A percentile compares a stretch with the other conserved stretches of the same genome.
Conservation (phyloP, 257 asterid genomes). For the Rubia yunnanensis region DNA sequence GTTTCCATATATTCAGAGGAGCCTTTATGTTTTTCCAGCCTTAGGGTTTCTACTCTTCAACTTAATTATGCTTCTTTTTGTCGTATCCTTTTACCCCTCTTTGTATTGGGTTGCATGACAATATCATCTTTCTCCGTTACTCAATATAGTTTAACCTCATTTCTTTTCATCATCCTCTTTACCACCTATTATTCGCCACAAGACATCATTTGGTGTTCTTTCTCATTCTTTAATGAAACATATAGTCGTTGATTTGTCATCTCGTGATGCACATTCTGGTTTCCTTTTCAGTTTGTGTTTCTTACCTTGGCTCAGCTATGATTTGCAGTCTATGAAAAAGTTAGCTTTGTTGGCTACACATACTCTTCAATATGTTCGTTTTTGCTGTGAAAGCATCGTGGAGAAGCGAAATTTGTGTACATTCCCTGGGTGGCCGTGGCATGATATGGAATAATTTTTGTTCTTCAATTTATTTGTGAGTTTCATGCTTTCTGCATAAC, state of each 20-base stretch:
- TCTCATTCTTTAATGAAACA: background rate
- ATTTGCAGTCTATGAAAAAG: background rate
- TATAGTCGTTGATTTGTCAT: background rate
- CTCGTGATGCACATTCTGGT: background rate
- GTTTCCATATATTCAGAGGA: background rate
- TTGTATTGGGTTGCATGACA: background rate
- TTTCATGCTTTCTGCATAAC: too few relatives aligned
- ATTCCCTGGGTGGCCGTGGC: background rate
- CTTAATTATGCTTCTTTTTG: background rate
- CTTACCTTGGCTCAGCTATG: background rate
- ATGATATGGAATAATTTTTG: background rate
- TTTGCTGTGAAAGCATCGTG: background rate
- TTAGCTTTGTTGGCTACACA: background rate
- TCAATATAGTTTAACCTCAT: background rate
- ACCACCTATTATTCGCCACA: background rate
- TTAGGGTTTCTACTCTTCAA: background rate
- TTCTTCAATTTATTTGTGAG: too few relatives aligned
- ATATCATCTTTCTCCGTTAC: background rate
- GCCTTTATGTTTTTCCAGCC: background rate
- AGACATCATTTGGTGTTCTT: background rate
- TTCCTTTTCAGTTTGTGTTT: background rate
- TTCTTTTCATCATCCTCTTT: background rate
- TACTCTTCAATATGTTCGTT: background rate
- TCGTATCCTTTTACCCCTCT: background rate
- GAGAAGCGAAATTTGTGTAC: background rate